Base-by-base conservation (phyloP, 2,329 filamentous ascomycete species). In the Pseudocercospora cruenta region DNA sequence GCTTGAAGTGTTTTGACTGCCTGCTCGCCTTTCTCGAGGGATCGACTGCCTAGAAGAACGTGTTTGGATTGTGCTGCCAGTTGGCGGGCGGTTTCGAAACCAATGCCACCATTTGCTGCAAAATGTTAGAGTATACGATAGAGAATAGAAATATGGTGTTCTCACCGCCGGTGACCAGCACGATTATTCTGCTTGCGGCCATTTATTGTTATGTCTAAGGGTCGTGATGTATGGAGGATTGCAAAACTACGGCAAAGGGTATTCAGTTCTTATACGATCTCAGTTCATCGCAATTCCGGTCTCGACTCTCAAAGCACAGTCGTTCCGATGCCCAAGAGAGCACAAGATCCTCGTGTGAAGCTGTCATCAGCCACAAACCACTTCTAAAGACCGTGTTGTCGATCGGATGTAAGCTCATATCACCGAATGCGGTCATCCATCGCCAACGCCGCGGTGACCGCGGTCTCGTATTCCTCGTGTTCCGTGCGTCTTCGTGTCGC, bases 41-140 rank as follows among this genome's bases (percentile, higher is more conserved):
- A 78, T n/a, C 82, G 78, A 45, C 70, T 70, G 21, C 75, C 78
- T 21, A 83, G 74, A 28, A 83, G 70, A 60, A 83, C 72, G 63
- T 83, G 78, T 16, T 62, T 62, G n/a, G 66, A 69, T 16, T 77
- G 67, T 3, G 76, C 68, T 14, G 65, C 53, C 3, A 80, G 76
- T 28, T 78, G 74, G 61, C 77, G 71, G 12, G 78, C 78, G 6
- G 82, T 76, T 63, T 81, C 82, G 64, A 80, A 79, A 33, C 83
- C 83, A 36, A 85, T 82, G 62, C 83, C 83, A 61, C 78, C 79
- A 69, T 82, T 85, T 33, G 43, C 68, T 72, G 68, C 49, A 6
- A 49, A 8, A 7, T 55, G 59, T 62, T 33, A 62, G 51, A 21
- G 5, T 14, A 10, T 31, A 10, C 33, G 14, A 19, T 63, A 19